Evolutionary conservation across 352 stramenopile genomes (phyloP).

Genomic region (Phytopythium oedochilum): DNA sequence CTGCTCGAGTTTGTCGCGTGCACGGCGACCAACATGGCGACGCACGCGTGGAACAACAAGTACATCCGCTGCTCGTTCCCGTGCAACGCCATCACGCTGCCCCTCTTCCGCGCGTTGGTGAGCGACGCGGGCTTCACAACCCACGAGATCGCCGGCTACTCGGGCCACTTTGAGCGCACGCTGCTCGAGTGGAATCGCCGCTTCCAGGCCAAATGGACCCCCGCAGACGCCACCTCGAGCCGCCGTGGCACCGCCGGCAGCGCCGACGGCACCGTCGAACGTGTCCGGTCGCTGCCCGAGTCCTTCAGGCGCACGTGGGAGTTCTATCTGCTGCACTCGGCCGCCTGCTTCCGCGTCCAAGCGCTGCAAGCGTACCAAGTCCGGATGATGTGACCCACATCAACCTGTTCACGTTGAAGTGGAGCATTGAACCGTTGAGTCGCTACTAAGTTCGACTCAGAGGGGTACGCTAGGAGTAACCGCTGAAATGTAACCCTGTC

Average conservation of each 20-base stretch:
- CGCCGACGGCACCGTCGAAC: background rate
- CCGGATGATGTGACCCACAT: constrained; percentile 27
- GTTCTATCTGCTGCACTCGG: constrained; percentile 87
- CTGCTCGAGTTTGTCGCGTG: constrained; percentile 72
- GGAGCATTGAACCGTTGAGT: background rate
- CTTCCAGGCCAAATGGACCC: constrained; percentile 59
- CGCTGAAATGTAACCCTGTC: too few relatives aligned
- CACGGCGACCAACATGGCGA: constrained; percentile 55
- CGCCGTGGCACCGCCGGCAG: constrained; percentile 2
- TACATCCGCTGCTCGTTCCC: constrained; percentile 70
- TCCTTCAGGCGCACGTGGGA: constrained; percentile 86
- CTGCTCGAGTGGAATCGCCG: constrained; percentile 80
- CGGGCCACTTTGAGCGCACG: constrained; percentile 80
- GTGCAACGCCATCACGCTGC: constrained; percentile 51
- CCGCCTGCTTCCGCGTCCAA: constrained; percentile 72
- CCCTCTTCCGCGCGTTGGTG: constrained; percentile 37
- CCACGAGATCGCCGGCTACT: constrained; percentile 58
- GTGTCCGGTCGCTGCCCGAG: constrained; percentile 41
- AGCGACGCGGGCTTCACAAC: constrained; percentile 55
- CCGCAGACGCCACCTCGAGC: constrained; percentile 3
- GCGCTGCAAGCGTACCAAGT: constrained; percentile 74
- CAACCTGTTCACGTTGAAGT: background rate
- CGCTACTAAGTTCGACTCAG: background rate
- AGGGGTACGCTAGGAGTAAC: background rate
- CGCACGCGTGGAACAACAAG: constrained; percentile 80